These are phyloP conservation scores for Moesziomyces sp. DNA, from an alignment of 1,284 basidiomycete species.

Conservation along the genomic window DNA sequence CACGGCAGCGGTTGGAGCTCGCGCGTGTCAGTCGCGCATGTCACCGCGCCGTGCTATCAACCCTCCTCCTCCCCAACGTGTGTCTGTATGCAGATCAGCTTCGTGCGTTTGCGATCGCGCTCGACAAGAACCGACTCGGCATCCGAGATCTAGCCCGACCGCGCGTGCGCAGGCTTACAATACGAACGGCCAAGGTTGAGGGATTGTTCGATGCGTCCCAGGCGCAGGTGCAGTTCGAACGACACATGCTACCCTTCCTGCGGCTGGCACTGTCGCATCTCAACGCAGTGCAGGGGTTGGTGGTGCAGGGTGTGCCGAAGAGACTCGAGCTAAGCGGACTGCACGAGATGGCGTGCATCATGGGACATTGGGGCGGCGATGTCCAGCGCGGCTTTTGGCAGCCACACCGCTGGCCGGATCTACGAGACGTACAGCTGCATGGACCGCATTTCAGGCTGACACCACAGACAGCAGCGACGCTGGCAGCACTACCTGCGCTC, in stretches of 20 bases:
- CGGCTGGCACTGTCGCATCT: slow-evolving; percentile 15
- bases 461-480: neutral
- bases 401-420: slow-evolving; percentile 7
- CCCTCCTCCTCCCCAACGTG: slow-evolving; percentile 11
- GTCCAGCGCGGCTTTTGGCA: slow-evolving; percentile 31
- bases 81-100: slow-evolving; percentile 15
- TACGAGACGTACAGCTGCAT: slow-evolving; percentile 31
- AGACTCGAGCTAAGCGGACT: slow-evolving; percentile 4
- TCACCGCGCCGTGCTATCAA: slow-evolving; percentile 17
- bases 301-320: slow-evolving; percentile 28
- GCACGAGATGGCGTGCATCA: slow-evolving; percentile 10
- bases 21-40: slow-evolving; percentile 23
- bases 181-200: slow-evolving; percentile 17
- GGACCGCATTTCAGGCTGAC: slow-evolving; percentile 32
- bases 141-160: slow-evolving; percentile 8
- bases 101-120: slow-evolving; percentile 17
- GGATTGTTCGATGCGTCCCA: slow-evolving; percentile 41
- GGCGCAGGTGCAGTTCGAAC: slow-evolving; percentile 33
- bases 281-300: slow-evolving; percentile 5
- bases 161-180: slow-evolving; percentile 7
- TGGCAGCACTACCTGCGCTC: slow-evolving; percentile 15
- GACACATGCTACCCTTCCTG: slow-evolving; percentile 11
- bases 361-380: slow-evolving; percentile 29
- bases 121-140: slow-evolving; percentile 20
- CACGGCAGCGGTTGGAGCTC: slow-evolving; percentile 13